Evolutionary conservation across 768 basidiomycete genomes (phyloP), one percentile per base, ranked within the genome.

Genomic region (Coprinellus aureogranulatus): DNA sequence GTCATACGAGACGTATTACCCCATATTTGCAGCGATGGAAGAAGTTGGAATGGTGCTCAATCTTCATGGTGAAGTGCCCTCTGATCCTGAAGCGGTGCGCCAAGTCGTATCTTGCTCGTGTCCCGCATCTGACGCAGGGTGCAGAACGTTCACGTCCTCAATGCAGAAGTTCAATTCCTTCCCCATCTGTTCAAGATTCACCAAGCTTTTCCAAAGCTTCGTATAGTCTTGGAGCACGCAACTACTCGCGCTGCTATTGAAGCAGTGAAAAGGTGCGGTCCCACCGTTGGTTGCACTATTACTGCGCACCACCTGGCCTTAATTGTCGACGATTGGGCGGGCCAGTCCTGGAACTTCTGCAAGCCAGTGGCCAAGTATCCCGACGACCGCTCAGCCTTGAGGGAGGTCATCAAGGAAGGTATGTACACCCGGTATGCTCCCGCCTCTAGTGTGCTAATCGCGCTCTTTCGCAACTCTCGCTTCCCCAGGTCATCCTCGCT

Each of bases 291-390:
- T 20, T 98, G 97, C 71, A 92, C 94, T 8, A 98, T 99, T 72
- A 99, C 97, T 1, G 90, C 95, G 1, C 97, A 99, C 72, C 97
- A 99, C 70, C 84, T 99, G 45, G 86, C 83, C 27, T 80, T 99
- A 49, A 97, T 92, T 5, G 92, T 98, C 3, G 96, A 99, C 72
- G 91, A 94, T 64, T 98, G 95, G 87, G 94, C 94, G 1, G 92
- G 94, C 1, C 94, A 98, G 70, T 84, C 92, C 2, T 94, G 90
- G 83, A 84, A 96, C 67, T 99, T 90, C 74, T 98, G 97, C 79
- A 99, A 98, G 72, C 97, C 97, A 0, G 90, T 99, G 22, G 94
- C 97, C 12, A 99, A 99, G 73, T 94, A 85, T 69, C 96, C 96
- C 1, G 88, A 90, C 62, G 97, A 99, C 69, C 81, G 96, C 16